A percentile compares a stretch with the other conserved stretches of the same genome.
These are phyloP conservation scores for Corrigiola litoralis DNA, from an alignment of 179 eudicot species.

Conservation along the genomic window DNA sequence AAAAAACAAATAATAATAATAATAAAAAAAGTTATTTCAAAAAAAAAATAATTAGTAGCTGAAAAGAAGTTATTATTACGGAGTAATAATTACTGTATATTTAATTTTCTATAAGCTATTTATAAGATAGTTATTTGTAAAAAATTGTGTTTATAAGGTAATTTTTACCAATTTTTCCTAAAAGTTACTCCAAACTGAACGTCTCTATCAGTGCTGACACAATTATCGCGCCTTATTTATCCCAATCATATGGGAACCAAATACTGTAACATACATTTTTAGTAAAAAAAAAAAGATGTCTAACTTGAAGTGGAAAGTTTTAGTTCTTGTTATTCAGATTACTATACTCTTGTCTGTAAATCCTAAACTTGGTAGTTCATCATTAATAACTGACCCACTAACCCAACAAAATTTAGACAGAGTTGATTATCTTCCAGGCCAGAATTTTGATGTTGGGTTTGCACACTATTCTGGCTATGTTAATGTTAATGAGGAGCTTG, in stretches of 20 bases:
- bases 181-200: too few species aligned
- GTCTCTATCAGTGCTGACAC: too few species aligned
- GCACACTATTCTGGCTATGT: slow-evolving; percentile 79
- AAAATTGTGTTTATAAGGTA: too few species aligned
- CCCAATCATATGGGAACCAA: neutral
- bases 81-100: too few species aligned
- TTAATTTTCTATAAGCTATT: too few species aligned
- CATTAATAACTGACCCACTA: slow-evolving; percentile 27
- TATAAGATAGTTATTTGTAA: too few species aligned
- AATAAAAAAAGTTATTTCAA: too few species aligned
- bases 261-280: neutral
- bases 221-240: too few species aligned
- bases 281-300: slow-evolving; percentile 22
- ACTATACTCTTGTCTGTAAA: slow-evolving; percentile 17
- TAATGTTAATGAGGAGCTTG: slow-evolving; percentile 65
- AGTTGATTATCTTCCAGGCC: slow-evolving; percentile 65
- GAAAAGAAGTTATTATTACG: too few species aligned
- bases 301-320: slow-evolving; percentile 30
- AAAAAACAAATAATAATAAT: too few species aligned
- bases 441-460: slow-evolving; percentile 57
- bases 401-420: slow-evolving; percentile 48
- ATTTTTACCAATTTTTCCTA: too few species aligned
- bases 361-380: slow-evolving; percentile 15
- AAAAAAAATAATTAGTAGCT: too few species aligned
- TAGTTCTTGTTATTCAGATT: slow-evolving; percentile 10